These are phyloP conservation scores for Clavispora fructus DNA, from an alignment of 805 yeast species.

Conservation along the genomic window DNA sequence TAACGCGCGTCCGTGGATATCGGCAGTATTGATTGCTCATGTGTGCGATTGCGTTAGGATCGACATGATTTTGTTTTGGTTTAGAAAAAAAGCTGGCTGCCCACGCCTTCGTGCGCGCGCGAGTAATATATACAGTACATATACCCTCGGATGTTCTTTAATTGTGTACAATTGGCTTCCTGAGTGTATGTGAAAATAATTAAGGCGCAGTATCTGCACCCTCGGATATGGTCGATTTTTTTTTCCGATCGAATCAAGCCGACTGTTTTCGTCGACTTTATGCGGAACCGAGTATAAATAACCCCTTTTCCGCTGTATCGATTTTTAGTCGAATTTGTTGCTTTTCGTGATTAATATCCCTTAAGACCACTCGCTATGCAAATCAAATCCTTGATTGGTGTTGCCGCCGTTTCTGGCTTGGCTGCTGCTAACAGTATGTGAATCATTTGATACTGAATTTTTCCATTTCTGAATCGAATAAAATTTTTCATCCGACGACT, in stretches of 20 bases:
- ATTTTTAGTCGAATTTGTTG: slow-evolving; percentile 1
- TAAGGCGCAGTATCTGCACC: neutral
- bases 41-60: neutral
- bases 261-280: slow-evolving; percentile 1
- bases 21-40: neutral
- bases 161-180: neutral
- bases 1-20: neutral
- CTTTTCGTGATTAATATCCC: neutral
- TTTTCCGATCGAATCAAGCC: slow-evolving; percentile 4
- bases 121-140: neutral
- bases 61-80: neutral
- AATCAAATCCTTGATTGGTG: slow-evolving; percentile 46
- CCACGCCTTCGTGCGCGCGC: neutral
- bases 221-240: neutral
- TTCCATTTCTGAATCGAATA: neutral
- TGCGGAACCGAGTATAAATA: slow-evolving; percentile 2
- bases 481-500: neutral
- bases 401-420: slow-evolving; percentile 46
- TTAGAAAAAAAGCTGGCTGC: neutral
- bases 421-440: slow-evolving; percentile 30
- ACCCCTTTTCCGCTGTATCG: slow-evolving; percentile 4
- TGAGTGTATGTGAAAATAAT: neutral
- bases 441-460: neutral
- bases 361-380: slow-evolving; percentile 41
- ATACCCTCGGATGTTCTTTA: neutral